Evolutionary conservation across 2,329 filamentous ascomycete genomes (phyloP).

Genomic region (Gliomastix tumulicola): DNA sequence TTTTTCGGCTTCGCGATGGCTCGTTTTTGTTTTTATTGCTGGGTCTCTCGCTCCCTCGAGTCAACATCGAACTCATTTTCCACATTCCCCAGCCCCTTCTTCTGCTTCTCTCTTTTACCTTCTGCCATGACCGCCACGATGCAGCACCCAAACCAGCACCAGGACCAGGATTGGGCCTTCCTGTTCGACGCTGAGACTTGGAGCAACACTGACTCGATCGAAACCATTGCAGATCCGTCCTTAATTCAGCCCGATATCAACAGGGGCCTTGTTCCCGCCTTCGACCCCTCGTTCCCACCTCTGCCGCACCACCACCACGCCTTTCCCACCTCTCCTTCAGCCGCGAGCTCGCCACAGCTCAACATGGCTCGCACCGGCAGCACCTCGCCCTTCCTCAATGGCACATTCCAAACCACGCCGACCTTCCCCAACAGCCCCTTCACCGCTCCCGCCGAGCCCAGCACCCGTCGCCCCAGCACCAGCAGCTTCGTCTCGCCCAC

Average conservation of each 20-base stretch:
- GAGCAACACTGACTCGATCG: constrained; percentile 3
- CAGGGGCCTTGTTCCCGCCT: constrained; percentile 36
- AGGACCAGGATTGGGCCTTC: no score
- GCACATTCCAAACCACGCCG: constrained; percentile 32
- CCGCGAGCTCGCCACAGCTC: constrained; percentile 41
- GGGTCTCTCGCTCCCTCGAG: no score
- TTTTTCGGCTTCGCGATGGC: no score
- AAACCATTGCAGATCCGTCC: constrained; percentile 40
- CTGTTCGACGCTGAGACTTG: background rate
- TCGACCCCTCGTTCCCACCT: constrained; percentile 37
- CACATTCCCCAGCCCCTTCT: no score
- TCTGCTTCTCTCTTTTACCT: no score
- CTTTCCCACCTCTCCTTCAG: constrained; percentile 58
- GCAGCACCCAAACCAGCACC: no score
- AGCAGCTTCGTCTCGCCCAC: constrained; percentile 60
- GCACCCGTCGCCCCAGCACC: constrained; percentile 58
- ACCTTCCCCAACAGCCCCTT: constrained; percentile 37
- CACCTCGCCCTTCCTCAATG: constrained; percentile 59
- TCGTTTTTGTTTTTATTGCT: no score
- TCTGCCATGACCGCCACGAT: no score
- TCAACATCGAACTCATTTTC: no score
- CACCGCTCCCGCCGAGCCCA: constrained; percentile 33
- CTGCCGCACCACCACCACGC: constrained; percentile 37
- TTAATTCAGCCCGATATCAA: constrained; percentile 49
- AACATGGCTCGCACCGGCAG: constrained; percentile 44